Conservation (phyloP, 768 basidiomycete genomes). For the Hortiboletus campestris region DNA sequence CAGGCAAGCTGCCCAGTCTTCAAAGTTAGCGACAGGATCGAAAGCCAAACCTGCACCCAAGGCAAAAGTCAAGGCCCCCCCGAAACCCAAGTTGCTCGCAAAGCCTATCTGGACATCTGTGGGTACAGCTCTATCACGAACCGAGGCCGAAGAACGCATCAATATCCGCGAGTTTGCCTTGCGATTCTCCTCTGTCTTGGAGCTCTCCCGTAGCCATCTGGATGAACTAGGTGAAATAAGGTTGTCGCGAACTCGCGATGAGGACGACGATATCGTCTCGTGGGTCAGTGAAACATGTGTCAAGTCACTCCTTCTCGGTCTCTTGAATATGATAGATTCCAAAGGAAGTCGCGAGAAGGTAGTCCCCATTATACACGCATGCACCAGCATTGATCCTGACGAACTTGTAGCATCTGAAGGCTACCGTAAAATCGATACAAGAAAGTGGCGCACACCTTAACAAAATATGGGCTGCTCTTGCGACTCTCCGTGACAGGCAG, state of each 20-base stretch:
- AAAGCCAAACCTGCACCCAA: constrained; percentile 22
- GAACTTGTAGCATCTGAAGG: constrained; percentile 20
- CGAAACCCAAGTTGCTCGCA: constrained; percentile 40
- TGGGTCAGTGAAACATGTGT: constrained; percentile 71
- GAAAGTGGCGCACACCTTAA: constrained; percentile 53
- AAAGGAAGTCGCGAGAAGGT: constrained; percentile 41
- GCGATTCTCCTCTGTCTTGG: constrained; percentile 56
- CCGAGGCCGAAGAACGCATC: constrained; percentile 59
- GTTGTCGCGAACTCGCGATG: constrained; percentile 36
- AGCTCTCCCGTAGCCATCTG: constrained; percentile 48
- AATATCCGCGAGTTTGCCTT: constrained; percentile 73
- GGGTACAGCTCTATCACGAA: constrained; percentile 39
- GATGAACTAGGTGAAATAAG: constrained; percentile 64
- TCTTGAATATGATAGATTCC: constrained; percentile 53
- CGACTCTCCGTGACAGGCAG: constrained; percentile 41
- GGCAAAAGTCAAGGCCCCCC: constrained; percentile 23
- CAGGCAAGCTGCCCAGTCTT: constrained; percentile 4
- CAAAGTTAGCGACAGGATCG: constrained; percentile 9
- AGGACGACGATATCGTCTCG: constrained; percentile 34
- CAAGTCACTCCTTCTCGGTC: constrained; percentile 59
- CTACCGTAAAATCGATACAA: constrained; percentile 52
- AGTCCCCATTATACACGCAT: not conserved
- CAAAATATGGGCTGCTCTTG: constrained; percentile 61
- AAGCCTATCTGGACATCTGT: constrained; percentile 55
- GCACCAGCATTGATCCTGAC: not conserved